Conservation (phyloP, 129 eudicot genomes). For the Ambrosia trifida region DNA sequence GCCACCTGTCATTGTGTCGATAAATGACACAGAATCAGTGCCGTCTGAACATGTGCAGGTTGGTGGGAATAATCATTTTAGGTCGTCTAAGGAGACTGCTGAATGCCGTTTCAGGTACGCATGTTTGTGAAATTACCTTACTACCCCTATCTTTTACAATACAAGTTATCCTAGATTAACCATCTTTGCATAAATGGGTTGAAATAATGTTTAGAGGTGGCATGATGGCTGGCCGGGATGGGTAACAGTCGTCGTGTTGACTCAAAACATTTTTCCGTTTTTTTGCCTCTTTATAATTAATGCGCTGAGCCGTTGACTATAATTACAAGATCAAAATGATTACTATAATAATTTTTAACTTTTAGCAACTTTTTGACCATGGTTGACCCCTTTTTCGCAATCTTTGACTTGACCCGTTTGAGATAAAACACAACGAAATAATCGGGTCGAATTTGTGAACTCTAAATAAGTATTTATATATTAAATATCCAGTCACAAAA, state of each 20-base stretch:
- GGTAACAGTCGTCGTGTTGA: neutral
- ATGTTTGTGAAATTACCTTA: neutral
- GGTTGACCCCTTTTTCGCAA: neutral
- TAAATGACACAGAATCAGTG: slow-evolving; percentile 44
- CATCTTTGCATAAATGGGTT: neutral
- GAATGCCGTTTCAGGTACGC: slow-evolving; percentile 78
- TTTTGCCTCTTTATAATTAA: neutral
- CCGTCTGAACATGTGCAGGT: slow-evolving; percentile 25
- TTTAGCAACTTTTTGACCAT: neutral
- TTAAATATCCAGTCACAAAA: neutral
- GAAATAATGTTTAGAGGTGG: neutral
- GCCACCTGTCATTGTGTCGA: slow-evolving; percentile 56
- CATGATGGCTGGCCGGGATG: neutral
- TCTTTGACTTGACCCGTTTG: neutral
- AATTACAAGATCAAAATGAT: neutral
- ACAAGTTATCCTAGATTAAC: neutral
- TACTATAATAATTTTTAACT: neutral
- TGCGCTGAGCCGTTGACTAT: neutral
- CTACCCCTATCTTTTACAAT: neutral
- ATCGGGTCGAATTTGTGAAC: neutral
- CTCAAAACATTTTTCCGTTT: neutral
- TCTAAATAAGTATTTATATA: neutral
- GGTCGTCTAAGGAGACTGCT: slow-evolving; percentile 49
- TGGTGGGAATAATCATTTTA: slow-evolving; percentile 43
- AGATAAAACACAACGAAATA: slow-evolving; percentile 2